Base-by-base conservation (phyloP, 1,139 yeast species). In the Geotrichum phurueaensis region DNA sequence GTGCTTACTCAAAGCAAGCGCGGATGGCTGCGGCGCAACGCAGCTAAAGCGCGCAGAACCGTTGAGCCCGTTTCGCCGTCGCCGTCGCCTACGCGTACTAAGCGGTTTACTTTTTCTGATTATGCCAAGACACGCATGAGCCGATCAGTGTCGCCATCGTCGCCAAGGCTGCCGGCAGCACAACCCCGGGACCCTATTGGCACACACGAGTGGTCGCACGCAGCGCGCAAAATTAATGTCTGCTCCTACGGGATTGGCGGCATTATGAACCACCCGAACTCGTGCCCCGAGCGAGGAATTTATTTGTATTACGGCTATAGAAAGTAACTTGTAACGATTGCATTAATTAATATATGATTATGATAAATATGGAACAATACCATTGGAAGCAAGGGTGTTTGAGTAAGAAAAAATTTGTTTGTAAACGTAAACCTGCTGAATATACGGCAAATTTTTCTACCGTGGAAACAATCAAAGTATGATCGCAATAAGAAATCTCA, bases 1-100 rank as follows among this genome's bases (percentile, higher is more conserved):
- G 87, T 89, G 78, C 77, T 78, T 73, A 86, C 86, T 65, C 79
- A 75, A 68, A 96, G 96, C 7, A 79, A 96, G 65, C 78, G 96
- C 64, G 85, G 89, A 13, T 90, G 96, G 96, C 72, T 89, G 23
- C 47, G 47, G 23, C 27, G 51, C 27, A 48, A 48, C 27, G 27
- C 51, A 9, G 15, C 51, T 13, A 48, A 29, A 22, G 51, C 31
- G n/a, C 51, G 51, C 31, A 48, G 22, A 10, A 23, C 4, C 51
- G 4, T 48, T 4, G 31, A 48, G 20, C 51, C 23, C 48, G 45
- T n/a, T 59, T 58, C 12, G 53, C 59, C 27, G 56, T 60, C 13
- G 47, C 52, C 39, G 47, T 39, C 43, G 27, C 65, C 20, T 64
- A 64, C 33, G 61, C 65, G 10, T 62, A 64, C 56, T 43, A 52